Percentiles rank a stretch among this genome's conserved stretches.
Conservation (phyloP, 768 basidiomycete species). For the Mycena latifolia region DNA sequence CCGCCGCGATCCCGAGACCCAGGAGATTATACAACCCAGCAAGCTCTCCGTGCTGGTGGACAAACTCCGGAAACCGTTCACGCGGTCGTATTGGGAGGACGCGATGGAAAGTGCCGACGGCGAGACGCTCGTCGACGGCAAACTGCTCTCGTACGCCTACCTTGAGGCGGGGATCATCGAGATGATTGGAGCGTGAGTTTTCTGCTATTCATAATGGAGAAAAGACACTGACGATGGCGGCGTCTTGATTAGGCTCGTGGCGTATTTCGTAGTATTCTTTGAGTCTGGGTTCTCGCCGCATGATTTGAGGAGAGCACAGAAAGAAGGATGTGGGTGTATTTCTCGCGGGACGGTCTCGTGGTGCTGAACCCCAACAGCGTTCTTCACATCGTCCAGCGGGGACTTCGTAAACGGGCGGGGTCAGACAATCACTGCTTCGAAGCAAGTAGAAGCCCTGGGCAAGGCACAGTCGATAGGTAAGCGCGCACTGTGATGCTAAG, state of each 20-base stretch:
- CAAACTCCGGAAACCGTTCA: constrained; percentile 66
- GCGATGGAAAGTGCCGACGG: constrained; percentile 62
- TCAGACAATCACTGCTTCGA: constrained; percentile 52
- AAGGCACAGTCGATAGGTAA: constrained; percentile 73
- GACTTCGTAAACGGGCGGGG: constrained; percentile 70
- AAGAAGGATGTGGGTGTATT: constrained; percentile 47
- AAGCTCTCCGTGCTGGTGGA: constrained; percentile 50
- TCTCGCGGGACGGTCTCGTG: neutral
- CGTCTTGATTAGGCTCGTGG: constrained; percentile 58
- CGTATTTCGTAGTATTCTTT: constrained; percentile 77
- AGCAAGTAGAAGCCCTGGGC: constrained; percentile 70
- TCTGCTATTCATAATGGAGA: neutral
- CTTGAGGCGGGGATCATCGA: constrained; percentile 76
- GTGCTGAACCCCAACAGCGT: constrained; percentile 46
- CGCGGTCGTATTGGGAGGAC: constrained; percentile 70
- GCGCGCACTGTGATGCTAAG: constrained; percentile 20
- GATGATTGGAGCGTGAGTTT: constrained; percentile 63
- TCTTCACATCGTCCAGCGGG: constrained; percentile 61
- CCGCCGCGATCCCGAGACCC: constrained; percentile 64
- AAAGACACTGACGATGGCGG: neutral
- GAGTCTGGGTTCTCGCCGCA: constrained; percentile 71
- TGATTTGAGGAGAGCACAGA: constrained; percentile 67
- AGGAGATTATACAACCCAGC: constrained; percentile 57
- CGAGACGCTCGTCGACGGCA: constrained; percentile 72
- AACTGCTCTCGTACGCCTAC: constrained; percentile 75